A percentile compares a stretch with the other conserved stretches of the same genome.
Evolutionary conservation across 495 filamentous ascomycete species (phyloP).

Genomic region (Chaetomidium leptoderma): DNA sequence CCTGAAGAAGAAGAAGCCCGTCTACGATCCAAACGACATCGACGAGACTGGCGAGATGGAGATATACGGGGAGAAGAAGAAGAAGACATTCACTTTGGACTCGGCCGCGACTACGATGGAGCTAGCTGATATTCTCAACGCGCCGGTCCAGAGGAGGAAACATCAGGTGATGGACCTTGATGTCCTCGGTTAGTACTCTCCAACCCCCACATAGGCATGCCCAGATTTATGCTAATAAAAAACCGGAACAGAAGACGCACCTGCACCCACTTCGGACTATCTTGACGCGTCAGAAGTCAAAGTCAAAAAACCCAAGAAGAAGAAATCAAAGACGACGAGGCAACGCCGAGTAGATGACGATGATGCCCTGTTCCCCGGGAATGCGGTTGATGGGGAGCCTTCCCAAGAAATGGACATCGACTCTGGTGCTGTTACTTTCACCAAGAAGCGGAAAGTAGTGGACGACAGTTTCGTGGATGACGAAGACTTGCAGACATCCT

Average conservation of each 20-base stretch:
- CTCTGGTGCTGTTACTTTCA: slow-evolving; percentile 38
- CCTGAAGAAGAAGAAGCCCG: slow-evolving; percentile 85
- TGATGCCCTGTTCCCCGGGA: slow-evolving; percentile 60
- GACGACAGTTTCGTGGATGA: slow-evolving; percentile 79
- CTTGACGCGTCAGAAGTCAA: slow-evolving; percentile 80
- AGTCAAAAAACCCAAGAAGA: slow-evolving; percentile 90
- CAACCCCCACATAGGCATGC: not conserved
- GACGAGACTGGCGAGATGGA: slow-evolving; percentile 67
- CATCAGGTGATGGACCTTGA: slow-evolving; percentile 72
- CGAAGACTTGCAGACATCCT: slow-evolving; percentile 81
- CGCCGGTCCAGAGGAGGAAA: slow-evolving; percentile 56
- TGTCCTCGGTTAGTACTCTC: slow-evolving; percentile 46
- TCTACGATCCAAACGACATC: slow-evolving; percentile 77
- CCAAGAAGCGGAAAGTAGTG: slow-evolving; percentile 61
- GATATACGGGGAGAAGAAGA: slow-evolving; percentile 83
- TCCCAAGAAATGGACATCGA: slow-evolving; percentile 76
- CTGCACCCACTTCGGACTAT: slow-evolving; percentile 70
- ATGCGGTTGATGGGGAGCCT: slow-evolving; percentile 38
- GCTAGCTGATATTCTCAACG: slow-evolving; percentile 53
- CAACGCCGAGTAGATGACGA: slow-evolving; percentile 68
- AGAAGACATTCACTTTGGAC: slow-evolving; percentile 82
- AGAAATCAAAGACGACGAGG: slow-evolving; percentile 73
- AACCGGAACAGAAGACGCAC: slow-evolving; percentile 51
- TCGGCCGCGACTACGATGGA: slow-evolving; percentile 65
- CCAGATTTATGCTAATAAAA: slow-evolving; percentile 22